Evolutionary conservation across 179 eudicot genomes (phyloP).

Genomic region (Patellifolia procumbens): DNA sequence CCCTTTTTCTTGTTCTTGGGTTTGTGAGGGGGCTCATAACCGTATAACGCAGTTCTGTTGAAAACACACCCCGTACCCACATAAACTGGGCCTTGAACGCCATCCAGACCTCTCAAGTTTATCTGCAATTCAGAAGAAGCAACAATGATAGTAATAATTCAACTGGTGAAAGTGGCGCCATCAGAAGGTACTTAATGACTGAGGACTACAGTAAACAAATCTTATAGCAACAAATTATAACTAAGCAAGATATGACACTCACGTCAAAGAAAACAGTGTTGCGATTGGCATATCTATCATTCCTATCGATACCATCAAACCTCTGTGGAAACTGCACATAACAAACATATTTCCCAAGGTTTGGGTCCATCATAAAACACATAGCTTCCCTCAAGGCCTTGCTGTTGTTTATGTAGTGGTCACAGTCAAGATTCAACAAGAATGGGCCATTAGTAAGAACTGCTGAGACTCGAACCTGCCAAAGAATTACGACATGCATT

Average conservation of each 20-base stretch:
- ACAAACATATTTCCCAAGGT: constrained; percentile 56
- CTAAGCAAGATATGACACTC: constrained; percentile 53
- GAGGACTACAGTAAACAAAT: too few species aligned
- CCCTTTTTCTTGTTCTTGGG: constrained; percentile 50
- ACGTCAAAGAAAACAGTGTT: constrained; percentile 74
- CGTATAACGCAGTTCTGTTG: constrained; percentile 68
- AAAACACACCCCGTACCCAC: constrained; percentile 77
- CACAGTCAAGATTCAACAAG: constrained; percentile 67
- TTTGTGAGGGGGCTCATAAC: constrained; percentile 57
- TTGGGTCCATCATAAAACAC: constrained; percentile 81
- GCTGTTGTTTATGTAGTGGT: constrained; percentile 67
- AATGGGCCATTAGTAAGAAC: constrained; percentile 65
- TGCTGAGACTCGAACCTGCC: constrained; percentile 65
- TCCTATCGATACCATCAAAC: constrained; percentile 66
- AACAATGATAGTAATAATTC: background rate
- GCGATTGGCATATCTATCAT: constrained; percentile 71
- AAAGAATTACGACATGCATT: background rate
- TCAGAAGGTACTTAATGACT: too few species aligned
- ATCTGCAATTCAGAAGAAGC: constrained; percentile 37
- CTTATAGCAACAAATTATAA: constrained; percentile 45
- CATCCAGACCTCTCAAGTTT: constrained; percentile 69
- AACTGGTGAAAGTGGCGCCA: background rate
- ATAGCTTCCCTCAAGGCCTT: constrained; percentile 67
- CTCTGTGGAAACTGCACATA: constrained; percentile 75
- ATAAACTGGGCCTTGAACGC: constrained; percentile 73